A percentile compares a stretch with the other conserved stretches of the same genome.
Conservation (phyloP, 306 rosid species). For the Cicer pinnatifidum region DNA sequence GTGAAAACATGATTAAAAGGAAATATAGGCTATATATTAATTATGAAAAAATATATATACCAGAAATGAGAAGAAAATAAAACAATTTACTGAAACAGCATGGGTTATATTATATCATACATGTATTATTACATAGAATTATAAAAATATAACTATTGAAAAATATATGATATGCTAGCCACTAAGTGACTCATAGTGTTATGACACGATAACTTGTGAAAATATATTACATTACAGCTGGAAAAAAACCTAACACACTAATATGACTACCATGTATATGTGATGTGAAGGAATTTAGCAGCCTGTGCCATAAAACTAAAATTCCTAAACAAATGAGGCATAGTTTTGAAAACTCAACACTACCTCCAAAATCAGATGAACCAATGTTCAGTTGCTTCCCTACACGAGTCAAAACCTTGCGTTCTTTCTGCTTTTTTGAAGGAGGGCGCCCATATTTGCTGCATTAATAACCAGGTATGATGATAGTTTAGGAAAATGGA, state of each 20-base stretch:
- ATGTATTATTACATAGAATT: slow-evolving; percentile 9
- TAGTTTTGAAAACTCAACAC: slow-evolving; percentile 31
- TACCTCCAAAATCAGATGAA: slow-evolving; percentile 79
- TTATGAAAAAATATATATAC: slow-evolving; percentile 14
- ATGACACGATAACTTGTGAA: slow-evolving; percentile 3
- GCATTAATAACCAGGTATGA: slow-evolving; percentile 44
- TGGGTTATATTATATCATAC: slow-evolving; percentile 11
- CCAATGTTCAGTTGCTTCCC: slow-evolving; percentile 58
- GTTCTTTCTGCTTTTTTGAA: slow-evolving; percentile 82
- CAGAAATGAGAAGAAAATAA: background rate
- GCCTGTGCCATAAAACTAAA: slow-evolving; percentile 10
- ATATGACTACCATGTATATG: slow-evolving; percentile 24
- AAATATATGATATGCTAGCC: slow-evolving; percentile 29
- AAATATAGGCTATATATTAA: slow-evolving; percentile 27
- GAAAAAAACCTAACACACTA: slow-evolving; percentile 28
- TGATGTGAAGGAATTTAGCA: slow-evolving; percentile 18
- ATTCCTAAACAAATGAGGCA: slow-evolving; percentile 18
- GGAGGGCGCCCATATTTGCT: slow-evolving; percentile 89
- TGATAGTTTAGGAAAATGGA: slow-evolving; percentile 5
- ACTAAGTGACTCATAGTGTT: slow-evolving; percentile 19
- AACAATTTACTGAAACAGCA: slow-evolving; percentile 7
- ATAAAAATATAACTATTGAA: background rate
- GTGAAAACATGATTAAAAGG: slow-evolving; percentile 31
- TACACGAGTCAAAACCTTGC: slow-evolving; percentile 62
- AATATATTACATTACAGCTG: slow-evolving; percentile 8